Evolutionary conservation across 768 basidiomycete species (phyloP), one percentile per base, ranked within the genome.

Genomic region (Inosperma sp.): DNA sequence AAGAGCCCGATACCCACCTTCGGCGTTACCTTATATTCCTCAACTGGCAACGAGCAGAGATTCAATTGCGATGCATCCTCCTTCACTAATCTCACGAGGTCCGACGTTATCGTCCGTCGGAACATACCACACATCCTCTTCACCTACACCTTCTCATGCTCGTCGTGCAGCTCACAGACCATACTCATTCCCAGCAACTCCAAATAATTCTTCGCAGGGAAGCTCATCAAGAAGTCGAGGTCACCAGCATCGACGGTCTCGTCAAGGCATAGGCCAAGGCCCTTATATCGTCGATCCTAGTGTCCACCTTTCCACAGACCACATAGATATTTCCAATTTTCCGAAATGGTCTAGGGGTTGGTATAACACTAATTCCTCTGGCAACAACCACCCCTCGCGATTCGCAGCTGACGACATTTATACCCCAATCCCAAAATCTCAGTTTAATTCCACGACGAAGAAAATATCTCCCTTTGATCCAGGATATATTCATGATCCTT

Each of bases 261-360:
- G 17, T 14, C 48, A 41, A 10, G 13, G 34, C 7, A 17, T 23
- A 17, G 46, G n/a, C 48, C 50, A 53, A 58, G 56, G 61, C 31
- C 57, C 60, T 53, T 56, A 47, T 55, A 54, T 61, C 49, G 44
- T 50, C 48, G 59, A 58, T 52, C 39, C 65, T 48, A 56, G 55
- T 59, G 26, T 48, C 31, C 43, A 51, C 26, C 55, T 35, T 39
- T 64, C 73, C 21, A 31, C 57, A 2, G 54, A 63, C 1, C 81
- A 82, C 54, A 74, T 83, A 33, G 82, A 84, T 61, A 73, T 82
- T 26, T 70, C 80, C 12, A 75, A 75, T 31, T 86, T 85, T 62
- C 84, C 85, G 13, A 69, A 75, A 14, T 85, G 81, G 78, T 79
- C 84, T 21, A 72, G 77, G 21, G 70, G 70, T 10, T 86, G 83